Evolutionary conservation across 23 red algal genomes (phyloP).

Genomic region (Gracilaria vermiculophylla): DNA sequence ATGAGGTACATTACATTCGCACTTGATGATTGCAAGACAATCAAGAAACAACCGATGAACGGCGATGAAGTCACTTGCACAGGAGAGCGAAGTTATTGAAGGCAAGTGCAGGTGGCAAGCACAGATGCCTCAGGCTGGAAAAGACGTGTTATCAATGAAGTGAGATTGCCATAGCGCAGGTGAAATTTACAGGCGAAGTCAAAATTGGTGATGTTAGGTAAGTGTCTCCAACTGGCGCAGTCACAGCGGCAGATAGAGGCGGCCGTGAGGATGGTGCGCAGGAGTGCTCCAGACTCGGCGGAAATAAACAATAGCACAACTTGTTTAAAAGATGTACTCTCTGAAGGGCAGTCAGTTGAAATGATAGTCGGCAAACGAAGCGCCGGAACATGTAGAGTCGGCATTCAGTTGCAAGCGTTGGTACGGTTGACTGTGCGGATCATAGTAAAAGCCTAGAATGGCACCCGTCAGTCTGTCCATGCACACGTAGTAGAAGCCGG

Average conservation of each 20-base stretch:
- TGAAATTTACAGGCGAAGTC: conserved; percentile 10
- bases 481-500: conserved; percentile 79
- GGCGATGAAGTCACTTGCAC: too few species aligned
- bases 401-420: conserved; percentile 74
- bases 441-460: conserved; percentile 72
- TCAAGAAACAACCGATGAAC: too few species aligned
- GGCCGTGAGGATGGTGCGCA: neutral
- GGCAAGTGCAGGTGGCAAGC: neutral
- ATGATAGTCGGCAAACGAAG: conserved; percentile 45
- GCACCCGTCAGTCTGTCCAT: conserved; percentile 69
- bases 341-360: conserved; percentile 47
- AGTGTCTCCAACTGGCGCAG: neutral
- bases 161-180: neutral
- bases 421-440: conserved; percentile 73
- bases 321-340: neutral
- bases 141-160: neutral
- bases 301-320: conserved; percentile 1
- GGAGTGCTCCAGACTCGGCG: neutral
- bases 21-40: too few species aligned
- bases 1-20: too few species aligned
- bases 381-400: conserved; percentile 14
- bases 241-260: neutral
- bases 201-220: conserved; percentile 1
- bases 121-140: neutral
- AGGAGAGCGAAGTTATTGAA: too few species aligned